Percentiles rank a stretch among this genome's conserved stretches.
Evolutionary conservation across 768 basidiomycete genomes (phyloP).

Genomic region (Mrakia hoshinonis): DNA sequence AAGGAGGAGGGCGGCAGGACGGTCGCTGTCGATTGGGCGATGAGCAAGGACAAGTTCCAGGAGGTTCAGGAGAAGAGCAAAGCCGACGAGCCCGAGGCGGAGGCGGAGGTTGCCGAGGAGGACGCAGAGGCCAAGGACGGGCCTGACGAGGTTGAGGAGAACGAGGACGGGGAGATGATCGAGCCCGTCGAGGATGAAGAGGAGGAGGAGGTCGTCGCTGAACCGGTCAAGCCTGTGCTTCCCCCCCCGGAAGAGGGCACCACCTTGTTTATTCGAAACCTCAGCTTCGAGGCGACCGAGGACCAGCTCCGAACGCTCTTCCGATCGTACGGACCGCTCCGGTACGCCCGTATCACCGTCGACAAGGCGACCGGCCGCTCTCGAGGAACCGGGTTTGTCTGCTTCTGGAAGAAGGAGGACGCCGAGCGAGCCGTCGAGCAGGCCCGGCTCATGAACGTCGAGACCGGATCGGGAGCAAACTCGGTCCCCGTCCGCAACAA

Average conservation of each 20-base stretch:
- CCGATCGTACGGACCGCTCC: conserved; percentile 79
- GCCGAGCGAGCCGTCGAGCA: conserved; percentile 77
- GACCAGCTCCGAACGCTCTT: conserved; percentile 87
- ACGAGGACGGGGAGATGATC: conserved; percentile 30
- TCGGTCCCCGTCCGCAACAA: conserved; percentile 33
- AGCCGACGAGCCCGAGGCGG: conserved; percentile 34
- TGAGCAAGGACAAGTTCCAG: conserved; percentile 88
- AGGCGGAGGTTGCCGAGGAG: conserved; percentile 30
- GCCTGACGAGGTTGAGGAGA: conserved; percentile 33
- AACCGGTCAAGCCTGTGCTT: conserved; percentile 44
- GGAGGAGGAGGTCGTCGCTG: conserved; percentile 50
- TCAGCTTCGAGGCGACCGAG: conserved; percentile 85
- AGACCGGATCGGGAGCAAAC: conserved; percentile 49
- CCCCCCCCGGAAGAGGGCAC: conserved; percentile 79
- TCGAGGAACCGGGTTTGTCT: conserved; percentile 89
- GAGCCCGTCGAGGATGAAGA: conserved; percentile 33
- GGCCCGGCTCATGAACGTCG: conserved; percentile 59
- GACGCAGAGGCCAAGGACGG: conserved; percentile 38
- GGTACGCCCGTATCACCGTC: conserved; percentile 84
- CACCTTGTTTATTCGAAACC: conserved; percentile 87
- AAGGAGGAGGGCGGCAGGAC: conserved; percentile 54
- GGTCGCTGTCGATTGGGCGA: conserved; percentile 92
- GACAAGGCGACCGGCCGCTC: conserved; percentile 76
- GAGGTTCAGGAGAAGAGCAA: conserved; percentile 50
- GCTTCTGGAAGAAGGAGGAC: conserved; percentile 89